Base-by-base conservation (phyloP, 2,329 filamentous ascomycete species). In the Diaporthe longicolla region DNA sequence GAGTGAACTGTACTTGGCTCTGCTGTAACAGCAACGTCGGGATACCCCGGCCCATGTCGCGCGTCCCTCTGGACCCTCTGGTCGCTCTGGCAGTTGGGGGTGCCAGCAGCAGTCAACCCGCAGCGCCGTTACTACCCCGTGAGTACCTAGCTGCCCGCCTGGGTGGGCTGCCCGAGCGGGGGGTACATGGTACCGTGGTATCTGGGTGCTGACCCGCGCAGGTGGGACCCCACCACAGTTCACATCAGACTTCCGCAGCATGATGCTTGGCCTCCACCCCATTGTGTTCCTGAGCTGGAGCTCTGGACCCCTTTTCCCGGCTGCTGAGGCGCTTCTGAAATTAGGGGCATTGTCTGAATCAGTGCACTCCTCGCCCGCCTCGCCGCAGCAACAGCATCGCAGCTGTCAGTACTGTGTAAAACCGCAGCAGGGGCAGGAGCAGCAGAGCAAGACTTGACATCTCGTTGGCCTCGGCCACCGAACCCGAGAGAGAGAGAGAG, bases 301-400 rank as follows among this genome's bases (percentile, higher is more conserved):
- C 63, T 66, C 15, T 52, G 63, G 63, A 52, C 63, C 63, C 63
- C 63, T 35, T 52, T 66, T 66, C 21, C 43, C 45, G 13, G 21
- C 63, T 52, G 63, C 63, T 66, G 63, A 66, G 63, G 63, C 45
- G 63, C 45, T 66, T 66, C 45, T 66, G 63, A 66, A 66, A 66
- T 66, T 66, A 66, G 63, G 63, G 63, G 45, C 48, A 66, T 24
- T 52, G 63, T 66, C 50, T 66, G 63, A 66, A 66, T 66, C 63
- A 66, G 45, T 37, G 40, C 59, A 40, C 45, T n/a, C 29, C 21
- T 66, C 45, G 45, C 63, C 63, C 21, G 32, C 63, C 45, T 66
- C 32, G 63, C 29, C 29, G 63, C 63, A 52, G 29, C 63, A 37
- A 7, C 54, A 57, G 52, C 52, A 55, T 24, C 24, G 52, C 52